Evolutionary conservation across 441 rosid species (phyloP), one percentile per base, ranked within the genome.

Genomic region (Brassica hybrid): DNA sequence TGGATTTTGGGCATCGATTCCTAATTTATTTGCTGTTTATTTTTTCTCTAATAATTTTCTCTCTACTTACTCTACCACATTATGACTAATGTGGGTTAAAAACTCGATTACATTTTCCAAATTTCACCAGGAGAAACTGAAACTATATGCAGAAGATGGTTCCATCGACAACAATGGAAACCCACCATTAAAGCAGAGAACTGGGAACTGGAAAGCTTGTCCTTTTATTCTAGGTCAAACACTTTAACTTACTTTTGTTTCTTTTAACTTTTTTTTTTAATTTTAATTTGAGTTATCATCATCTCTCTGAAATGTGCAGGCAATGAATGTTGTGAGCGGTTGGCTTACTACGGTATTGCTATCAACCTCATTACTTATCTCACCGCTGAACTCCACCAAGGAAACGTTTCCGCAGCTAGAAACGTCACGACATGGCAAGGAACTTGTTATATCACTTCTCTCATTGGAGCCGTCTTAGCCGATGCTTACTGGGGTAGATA

Each of bases 401-500:
- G 97, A 61, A 93, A 94, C 85, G 96, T 86, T 23, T 77, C 92
- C 52, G 97, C 97, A 54, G 96, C 99, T 71, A 88, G 88, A 80
- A 90, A 86, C 72, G 99, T 91, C 50, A 85, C 92, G 0, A 91
- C 94, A 66, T 93, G 98, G 98, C 76, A 87, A 71, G 98, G 98
- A 57, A 94, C 97, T 69, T 94, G 96, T 85, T 91, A 90, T 78
- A 86, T 94, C 16, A 84, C 99, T 27, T 97, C 99, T 70, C 93
- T 94, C 65, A 87, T 91, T 71, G 99, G 99, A 72, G 97, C 97
- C 7, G 75, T 89, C 21, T 13, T 93, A 50, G 99, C 98, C 10
- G 99, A 94, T 86, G 90, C 97, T 52, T 94, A 86, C 65, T 91
- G 96, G 96, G 99, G 99, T 76, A 74, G 96, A 90, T 94, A 93